Conservation (phyloP, 805 yeast species). For the Monosporozyma yasuniensis region DNA sequence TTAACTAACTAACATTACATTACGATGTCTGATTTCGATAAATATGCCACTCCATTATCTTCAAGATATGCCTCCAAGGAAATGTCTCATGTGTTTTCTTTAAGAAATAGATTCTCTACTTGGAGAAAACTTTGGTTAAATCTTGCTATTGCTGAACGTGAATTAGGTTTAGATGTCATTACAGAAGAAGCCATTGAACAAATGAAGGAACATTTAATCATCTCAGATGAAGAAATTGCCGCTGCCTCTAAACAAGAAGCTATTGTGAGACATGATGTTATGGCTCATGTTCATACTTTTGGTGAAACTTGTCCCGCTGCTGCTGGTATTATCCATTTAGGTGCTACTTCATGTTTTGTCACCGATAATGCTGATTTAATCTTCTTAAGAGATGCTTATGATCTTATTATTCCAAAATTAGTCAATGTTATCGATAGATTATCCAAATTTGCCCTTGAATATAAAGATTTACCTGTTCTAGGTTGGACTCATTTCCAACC, state of each 20-base stretch:
- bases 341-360: slow-evolving; percentile 96
- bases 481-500: slow-evolving; percentile 99
- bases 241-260: slow-evolving; percentile 91
- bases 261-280: slow-evolving; percentile 96
- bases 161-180: slow-evolving; percentile 75
- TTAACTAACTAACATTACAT: too few relatives aligned
- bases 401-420: slow-evolving; percentile 83
- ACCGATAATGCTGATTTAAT: slow-evolving; percentile 97
- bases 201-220: slow-evolving; percentile 65
- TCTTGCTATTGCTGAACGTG: slow-evolving; percentile 90
- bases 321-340: slow-evolving; percentile 94
- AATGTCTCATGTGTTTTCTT: slow-evolving; percentile 87
- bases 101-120: slow-evolving; percentile 89
- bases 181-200: slow-evolving; percentile 87
- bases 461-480: slow-evolving; percentile 92
- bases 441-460: slow-evolving; percentile 75
- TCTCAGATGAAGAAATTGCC: slow-evolving; percentile 88
- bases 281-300: slow-evolving; percentile 97
- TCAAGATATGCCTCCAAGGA: slow-evolving; percentile 97
- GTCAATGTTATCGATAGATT: slow-evolving; percentile 92
- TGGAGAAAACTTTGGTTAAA: slow-evolving; percentile 98
- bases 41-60: slow-evolving; percentile 86
- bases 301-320: slow-evolving; percentile 92
- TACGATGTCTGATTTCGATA: slow-evolving; percentile 42
- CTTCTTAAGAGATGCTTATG: slow-evolving; percentile 92